Evolutionary conservation across 805 yeast genomes (phyloP), one percentile per base, ranked within the genome.

Genomic region (Cyberlindnera samutprakarnensis): DNA sequence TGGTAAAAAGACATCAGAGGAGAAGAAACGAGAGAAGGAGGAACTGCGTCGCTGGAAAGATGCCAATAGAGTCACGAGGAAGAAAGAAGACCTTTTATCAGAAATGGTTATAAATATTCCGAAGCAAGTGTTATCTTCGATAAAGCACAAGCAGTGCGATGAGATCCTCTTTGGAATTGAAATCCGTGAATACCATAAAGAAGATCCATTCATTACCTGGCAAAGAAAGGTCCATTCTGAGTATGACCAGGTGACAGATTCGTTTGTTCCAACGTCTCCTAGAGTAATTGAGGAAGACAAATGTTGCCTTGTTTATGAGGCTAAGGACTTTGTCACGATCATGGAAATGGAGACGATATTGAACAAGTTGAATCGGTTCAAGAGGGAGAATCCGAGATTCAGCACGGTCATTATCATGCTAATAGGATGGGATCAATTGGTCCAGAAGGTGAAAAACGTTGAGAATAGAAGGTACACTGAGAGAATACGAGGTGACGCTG

Each of bases 261-360:
- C 68, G 0, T 80, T 75, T 41, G 62, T 71, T 8, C 88, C 88
- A 0, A 59, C 70, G 29, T 57, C 53, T 0, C 53, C 62, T 2
- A 56, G 49, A 19, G 46, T 63, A 3, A 37, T 61, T 1, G 57
- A 60, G 6, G 87, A 79, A 44, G 55, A 54, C 9, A 57, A 32
- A 17, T 37, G 60, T 3, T 61, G 70, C 1, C 37, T 78, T 2
- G 61, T 66, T 28, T 74, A 65, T 39, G 59, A 62, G 5, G 72
- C 78, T 0, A 53, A 56, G 7, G 66, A 64, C 1, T 63, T 78
- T 25, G 56, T 68, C 7, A 53, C 49, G 5, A 38, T 47, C 22
- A 53, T 66, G 31, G 40, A 50, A 20, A 42, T 42, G 8, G 54
- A 56, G 18, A 49, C 51, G 7, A 29, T 52, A 11, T 39, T 42